Base-by-base conservation (phyloP, 225 moss, liverwort and hornwort genomes). In the Bryum argenteum region DNA sequence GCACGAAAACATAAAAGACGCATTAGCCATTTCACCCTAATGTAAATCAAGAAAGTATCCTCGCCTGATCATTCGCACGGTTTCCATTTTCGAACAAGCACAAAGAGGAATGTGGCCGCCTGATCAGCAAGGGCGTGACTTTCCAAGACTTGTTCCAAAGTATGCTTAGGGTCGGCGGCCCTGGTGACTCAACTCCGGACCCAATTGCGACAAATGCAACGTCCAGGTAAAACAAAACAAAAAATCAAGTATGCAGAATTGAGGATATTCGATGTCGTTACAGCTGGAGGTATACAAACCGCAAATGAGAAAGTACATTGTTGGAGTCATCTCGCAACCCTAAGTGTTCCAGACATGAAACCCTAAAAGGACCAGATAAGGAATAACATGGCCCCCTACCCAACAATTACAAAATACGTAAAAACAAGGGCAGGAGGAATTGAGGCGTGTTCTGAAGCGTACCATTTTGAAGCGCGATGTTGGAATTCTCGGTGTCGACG, bases 401-500 rank as follows among this genome's bases (percentile, higher is more conserved):
- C 51, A 21, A 62, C 54, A 75, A 11, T 53, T 21, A 17, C 8
- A 12, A 54, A 54, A 61, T 54, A 54, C 39, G 23, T 4, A 20
- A 10, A n/a, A 59, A 58, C 3, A 38, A 1, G 10, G 58, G 3
- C n/a, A 42, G 12, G 11, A 12, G 38, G 11, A 16, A 37, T 53
- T 64, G 40, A 54, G 60, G 9, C 37, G 6, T 21, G 44, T 26
- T 26, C n/a, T n/a, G n/a, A 63, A 66, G 61, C 91, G 50, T 69
- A 96, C 96, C 96, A 57, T 96, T 96, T 65, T 93, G 93, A 38
- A 96, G 85, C 57, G 96, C 96, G 77, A 96, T 96, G 86, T 96
- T 96, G 78, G 96, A 96, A 89, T 96, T 96, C 84, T 96, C 96
- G n/a, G 96, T 96, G 74, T 96, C 96, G 53, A 96, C 96, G 1